Conservation (phyloP, 1,284 basidiomycete genomes). For the Neonothopanus nambi region DNA sequence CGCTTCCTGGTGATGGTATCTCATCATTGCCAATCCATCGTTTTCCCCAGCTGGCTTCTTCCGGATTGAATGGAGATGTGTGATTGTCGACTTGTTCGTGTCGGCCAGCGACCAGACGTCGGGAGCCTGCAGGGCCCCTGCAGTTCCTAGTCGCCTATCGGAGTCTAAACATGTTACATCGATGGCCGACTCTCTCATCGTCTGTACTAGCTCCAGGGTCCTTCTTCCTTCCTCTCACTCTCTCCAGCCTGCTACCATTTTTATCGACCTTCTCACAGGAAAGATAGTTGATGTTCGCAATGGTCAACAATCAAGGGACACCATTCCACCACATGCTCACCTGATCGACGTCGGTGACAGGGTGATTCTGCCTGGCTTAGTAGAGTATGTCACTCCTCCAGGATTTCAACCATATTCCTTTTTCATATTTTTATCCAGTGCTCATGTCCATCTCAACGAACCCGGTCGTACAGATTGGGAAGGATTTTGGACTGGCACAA, state of each 20-base stretch:
- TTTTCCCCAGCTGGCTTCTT: too few species aligned
- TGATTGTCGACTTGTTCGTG: too few species aligned
- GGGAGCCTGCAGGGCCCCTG: too few species aligned
- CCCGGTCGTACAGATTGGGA: conserved; percentile 93
- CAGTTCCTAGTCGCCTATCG: too few species aligned
- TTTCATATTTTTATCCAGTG: conserved; percentile 42
- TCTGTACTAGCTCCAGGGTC: conserved; percentile 53
- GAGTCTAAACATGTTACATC: too few species aligned
- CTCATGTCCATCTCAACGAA: conserved; percentile 92
- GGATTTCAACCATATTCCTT: background rate
- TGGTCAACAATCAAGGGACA: conserved; percentile 30
- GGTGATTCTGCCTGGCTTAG: conserved; percentile 79
- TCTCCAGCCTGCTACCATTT: conserved; percentile 70
- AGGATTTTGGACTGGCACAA: conserved; percentile 88
- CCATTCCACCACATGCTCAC: conserved; percentile 36
- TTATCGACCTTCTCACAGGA: conserved; percentile 62
- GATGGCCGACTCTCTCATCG: conserved; percentile 18
- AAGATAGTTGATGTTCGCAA: conserved; percentile 62
- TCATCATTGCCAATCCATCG: too few species aligned
- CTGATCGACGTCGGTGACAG: conserved; percentile 67
- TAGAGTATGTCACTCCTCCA: conserved; percentile 61
- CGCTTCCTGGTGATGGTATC: too few species aligned
- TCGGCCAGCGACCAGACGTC: too few species aligned
- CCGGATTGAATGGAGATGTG: too few species aligned
- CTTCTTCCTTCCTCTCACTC: conserved; percentile 53